Evolutionary conservation across 1,284 basidiomycete genomes (phyloP).

Genomic region (Hymenochaete sp.): DNA sequence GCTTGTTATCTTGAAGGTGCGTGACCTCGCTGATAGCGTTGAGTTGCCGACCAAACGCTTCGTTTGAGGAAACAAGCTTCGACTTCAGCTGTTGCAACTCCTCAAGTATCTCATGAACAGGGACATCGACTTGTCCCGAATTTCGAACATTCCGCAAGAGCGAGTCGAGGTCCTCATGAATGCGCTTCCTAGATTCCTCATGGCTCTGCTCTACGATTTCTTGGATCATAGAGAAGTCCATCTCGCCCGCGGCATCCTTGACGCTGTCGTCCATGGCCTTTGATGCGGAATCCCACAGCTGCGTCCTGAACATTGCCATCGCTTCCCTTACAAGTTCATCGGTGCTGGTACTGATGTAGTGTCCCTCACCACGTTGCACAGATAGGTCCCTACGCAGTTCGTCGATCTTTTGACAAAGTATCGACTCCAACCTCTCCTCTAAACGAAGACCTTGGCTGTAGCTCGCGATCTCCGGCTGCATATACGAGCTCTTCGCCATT

Average conservation of each 20-base stretch:
- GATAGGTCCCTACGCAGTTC: constrained; percentile 37
- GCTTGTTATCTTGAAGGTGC: background rate
- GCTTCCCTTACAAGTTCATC: constrained; percentile 59
- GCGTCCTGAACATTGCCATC: constrained; percentile 54
- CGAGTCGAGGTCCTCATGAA: constrained; percentile 50
- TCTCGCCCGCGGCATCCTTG: constrained; percentile 62
- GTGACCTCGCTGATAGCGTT: constrained; percentile 24
- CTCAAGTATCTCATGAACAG: constrained; percentile 10
- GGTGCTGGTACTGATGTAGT: constrained; percentile 34
- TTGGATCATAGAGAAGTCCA: constrained; percentile 68
- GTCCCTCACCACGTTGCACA: constrained; percentile 19
- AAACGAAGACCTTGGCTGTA: constrained; percentile 50
- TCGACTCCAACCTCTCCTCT: constrained; percentile 46
- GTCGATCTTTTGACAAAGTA: constrained; percentile 63
- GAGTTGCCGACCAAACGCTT: constrained; percentile 9
- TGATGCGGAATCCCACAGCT: constrained; percentile 53
- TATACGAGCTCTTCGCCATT: constrained; percentile 27
- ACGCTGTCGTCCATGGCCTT: constrained; percentile 54
- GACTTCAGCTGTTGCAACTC: constrained; percentile 12
- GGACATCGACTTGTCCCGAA: background rate
- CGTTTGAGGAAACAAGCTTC: constrained; percentile 9
- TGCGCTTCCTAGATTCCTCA: constrained; percentile 43
- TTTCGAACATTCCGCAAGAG: constrained; percentile 28
- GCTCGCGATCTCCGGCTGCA: constrained; percentile 44
- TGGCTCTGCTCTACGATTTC: constrained; percentile 62